Base-by-base conservation (phyloP, 2,329 filamentous ascomycete genomes). In the Raffaelea ambrosiae region DNA sequence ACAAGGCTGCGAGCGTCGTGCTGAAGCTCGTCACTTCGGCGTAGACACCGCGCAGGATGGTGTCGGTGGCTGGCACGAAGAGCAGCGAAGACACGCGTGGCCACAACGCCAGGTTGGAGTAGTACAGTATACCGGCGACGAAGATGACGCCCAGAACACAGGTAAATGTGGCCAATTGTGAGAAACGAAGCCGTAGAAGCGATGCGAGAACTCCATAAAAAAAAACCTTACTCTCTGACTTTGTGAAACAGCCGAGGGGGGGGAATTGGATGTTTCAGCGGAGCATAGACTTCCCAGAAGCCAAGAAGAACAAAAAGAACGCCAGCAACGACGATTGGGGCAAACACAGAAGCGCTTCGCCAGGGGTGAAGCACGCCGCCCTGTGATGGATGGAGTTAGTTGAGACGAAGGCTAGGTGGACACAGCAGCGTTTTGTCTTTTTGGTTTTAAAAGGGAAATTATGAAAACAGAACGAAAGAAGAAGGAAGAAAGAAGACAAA, bases 121-220 rank as follows among this genome's bases (percentile, higher is more conserved):
- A 60, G 43, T 59, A 59, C 7, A 56, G 48, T 57, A 61, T 61
- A 3, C 59, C 58, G 3, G 54, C 57, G 13, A 52, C 48, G 20
- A 52, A 52, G 22, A 55, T 41, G 23, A 57, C 47, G 4, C 50
- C 44, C 4, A 52, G 40, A 29, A 58, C 53, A 13, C 52, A 49
- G 22, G 52, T 50, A 35, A 51, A 51, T 40, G 51, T 49, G 5
- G 26, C 26, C 7, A 13, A 29, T 29, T 29, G 13, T 7, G 7
- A 29, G 7, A 29, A 29, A 13, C 13, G 7, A 29, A 13, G 7
- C 26, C 13, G 7, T 29, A 13, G 26, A 7, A 13, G 26, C 13
- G 26, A 7, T 29, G 26, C 13, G 7, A 7, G 26, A 29, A 7
- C 13, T 7, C 13, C 7, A 13, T 29, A 29, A 13, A 29, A 13